phyloP scores from a whole-genome alignment of 2,329 filamentous ascomycete genomes.

The Pezicula carpinea region DNA sequence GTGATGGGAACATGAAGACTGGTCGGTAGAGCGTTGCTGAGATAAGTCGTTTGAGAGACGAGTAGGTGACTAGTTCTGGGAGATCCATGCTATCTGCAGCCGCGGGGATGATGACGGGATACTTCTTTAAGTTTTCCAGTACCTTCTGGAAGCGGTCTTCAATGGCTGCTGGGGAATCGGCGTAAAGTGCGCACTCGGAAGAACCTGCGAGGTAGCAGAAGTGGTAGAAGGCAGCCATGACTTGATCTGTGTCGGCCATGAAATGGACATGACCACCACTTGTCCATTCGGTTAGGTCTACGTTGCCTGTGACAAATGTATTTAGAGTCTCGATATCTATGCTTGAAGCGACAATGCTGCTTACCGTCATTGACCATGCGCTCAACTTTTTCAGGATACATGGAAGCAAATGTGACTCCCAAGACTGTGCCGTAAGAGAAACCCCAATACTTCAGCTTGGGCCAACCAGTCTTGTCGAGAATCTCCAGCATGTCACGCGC shows the following conservation, averaged over 20 bases:
- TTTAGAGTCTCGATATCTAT: not conserved
- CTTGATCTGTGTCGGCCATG: conserved; percentile 24
- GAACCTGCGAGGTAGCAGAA: conserved; percentile 30
- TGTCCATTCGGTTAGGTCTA: conserved; percentile 24
- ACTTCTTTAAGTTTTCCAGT: conserved; percentile 34
- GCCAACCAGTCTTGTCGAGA: conserved; percentile 21
- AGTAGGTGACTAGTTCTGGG: conserved; percentile 26
- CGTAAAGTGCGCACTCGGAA: conserved; percentile 20
- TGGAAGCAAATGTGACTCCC: conserved; percentile 39
- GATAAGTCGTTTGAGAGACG: conserved; percentile 22
- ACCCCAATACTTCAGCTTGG: conserved; percentile 42
- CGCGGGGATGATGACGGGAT: conserved; percentile 21
- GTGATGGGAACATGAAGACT: conserved; percentile 21
- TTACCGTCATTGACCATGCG: conserved; percentile 32
- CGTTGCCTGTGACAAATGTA: conserved; percentile 9
- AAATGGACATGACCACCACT: conserved; percentile 37
- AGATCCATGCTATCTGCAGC: conserved; percentile 2
- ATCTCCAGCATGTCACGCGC: conserved; percentile 32
- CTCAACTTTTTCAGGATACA: conserved; percentile 37
- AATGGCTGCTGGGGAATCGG: conserved; percentile 16
- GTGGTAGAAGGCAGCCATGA: conserved; percentile 23
- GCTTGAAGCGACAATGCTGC: not conserved
- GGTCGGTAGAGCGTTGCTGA: conserved; percentile 25
- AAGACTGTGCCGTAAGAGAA: conserved; percentile 45
- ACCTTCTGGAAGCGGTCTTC: conserved; percentile 26